Base-by-base conservation (phyloP, 1,284 basidiomycete species). In the Rhodotorula mucilaginosa region DNA sequence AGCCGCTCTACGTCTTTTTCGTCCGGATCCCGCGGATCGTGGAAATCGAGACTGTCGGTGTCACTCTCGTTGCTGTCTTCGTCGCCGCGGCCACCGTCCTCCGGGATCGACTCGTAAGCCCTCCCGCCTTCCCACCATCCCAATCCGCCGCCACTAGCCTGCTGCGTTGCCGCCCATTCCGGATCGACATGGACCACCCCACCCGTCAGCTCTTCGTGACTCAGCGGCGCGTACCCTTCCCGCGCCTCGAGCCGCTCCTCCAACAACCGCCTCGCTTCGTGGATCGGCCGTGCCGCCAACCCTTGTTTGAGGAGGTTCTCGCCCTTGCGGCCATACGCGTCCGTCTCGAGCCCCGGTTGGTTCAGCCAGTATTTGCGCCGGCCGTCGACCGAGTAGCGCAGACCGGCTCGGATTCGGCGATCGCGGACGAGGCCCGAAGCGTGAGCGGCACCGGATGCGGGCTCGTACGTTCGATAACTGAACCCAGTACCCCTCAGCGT, bases 391-490 rank as follows among this genome's bases (percentile, higher is more conserved):
- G 89, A 88, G 79, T 99, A 99, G 7, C 97, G 86, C 60, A 99
- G 83, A 0, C 96, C 96, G 0, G 94, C 93, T 47, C 89, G 84
- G 68, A 97, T 94, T 3, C 94, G 86, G 54, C 88, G 84, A 67
- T 92, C 91, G 31, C 93, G 84, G 0, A 91, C 93, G 4, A 85
- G 84, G 26, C 93, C 93, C 74, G 92, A 87, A 74, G 71, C 58
- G 78, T 99, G 96, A 78, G 98, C 88, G 61, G 88, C 88, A 1
- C 94, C 94, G 80, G 97, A 93, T 52, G 90, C 92, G 1, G 96
- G 95, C 79, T 99, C 96, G 79, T 96, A 98, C 52, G 91, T 90
- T 69, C 93, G 89, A 82, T 99, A 99, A 63, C 92, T 91, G 85
- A 98, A 94, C 2, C 93, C 92, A 74, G 90, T 87, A 3, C 96